Conservation (phyloP, 495 filamentous ascomycete species). For the Astrocystis sublimbata region DNA sequence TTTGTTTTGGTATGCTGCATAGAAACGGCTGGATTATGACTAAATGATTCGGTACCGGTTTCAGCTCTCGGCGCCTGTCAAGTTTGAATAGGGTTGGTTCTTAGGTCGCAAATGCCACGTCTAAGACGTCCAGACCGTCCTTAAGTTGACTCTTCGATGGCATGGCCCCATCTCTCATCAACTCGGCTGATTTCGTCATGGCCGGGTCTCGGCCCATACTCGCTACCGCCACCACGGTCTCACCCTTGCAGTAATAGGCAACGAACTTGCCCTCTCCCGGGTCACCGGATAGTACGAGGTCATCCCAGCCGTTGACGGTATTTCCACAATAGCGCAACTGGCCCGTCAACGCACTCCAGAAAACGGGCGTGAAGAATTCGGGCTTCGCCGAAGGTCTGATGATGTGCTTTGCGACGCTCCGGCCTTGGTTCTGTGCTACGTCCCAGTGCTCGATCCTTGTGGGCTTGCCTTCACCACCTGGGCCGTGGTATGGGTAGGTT, state of each 20-base stretch:
- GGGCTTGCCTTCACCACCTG: conserved; percentile 68
- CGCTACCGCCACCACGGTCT: conserved; percentile 88
- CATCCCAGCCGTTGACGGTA: conserved; percentile 78
- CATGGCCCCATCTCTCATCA: conserved; percentile 85
- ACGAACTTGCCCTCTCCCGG: conserved; percentile 81
- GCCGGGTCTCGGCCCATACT: conserved; percentile 88
- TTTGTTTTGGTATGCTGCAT: neutral
- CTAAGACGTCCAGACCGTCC: conserved; percentile 72
- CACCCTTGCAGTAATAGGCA: conserved; percentile 85
- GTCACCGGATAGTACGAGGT: conserved; percentile 73
- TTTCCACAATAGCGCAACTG: conserved; percentile 93
- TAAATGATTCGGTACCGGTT: neutral
- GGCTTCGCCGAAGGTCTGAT: conserved; percentile 58
- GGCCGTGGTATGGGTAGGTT: conserved; percentile 90
- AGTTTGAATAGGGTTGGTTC: neutral
- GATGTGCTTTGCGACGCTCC: conserved; percentile 74
- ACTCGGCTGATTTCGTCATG: conserved; percentile 77
- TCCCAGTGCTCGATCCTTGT: conserved; percentile 96
- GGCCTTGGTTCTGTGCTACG: conserved; percentile 90
- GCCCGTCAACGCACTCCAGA: conserved; percentile 89
- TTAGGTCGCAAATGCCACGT: conserved; percentile 36
- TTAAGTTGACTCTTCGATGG: conserved; percentile 74
- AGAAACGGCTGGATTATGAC: neutral
- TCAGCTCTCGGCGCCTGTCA: neutral
- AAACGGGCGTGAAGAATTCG: conserved; percentile 84